phyloP scores from a whole-genome alignment of 257 asterid genomes.

The Lycium ferocissimum region DNA sequence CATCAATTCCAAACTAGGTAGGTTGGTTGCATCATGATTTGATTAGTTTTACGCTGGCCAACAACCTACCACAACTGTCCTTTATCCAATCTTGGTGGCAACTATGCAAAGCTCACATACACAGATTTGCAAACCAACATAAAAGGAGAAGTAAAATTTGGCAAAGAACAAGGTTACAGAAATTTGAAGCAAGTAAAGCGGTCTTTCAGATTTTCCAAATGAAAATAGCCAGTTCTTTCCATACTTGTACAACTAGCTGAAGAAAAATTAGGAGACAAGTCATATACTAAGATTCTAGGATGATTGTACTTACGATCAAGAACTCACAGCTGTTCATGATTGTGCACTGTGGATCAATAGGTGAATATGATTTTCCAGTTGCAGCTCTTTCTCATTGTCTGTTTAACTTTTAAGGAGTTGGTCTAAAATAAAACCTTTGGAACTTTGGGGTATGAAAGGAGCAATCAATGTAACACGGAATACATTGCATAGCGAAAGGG shows the following conservation, averaged over 20 bases:
- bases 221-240: constrained; percentile 12
- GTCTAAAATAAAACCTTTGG: constrained; percentile 9
- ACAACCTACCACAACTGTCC: constrained; percentile 2
- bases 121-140: neutral
- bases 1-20: neutral
- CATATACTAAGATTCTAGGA: neutral
- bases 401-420: constrained; percentile 10
- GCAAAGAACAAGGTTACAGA: neutral
- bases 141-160: neutral
- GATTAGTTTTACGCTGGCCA: neutral
- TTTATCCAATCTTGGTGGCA: neutral
- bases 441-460: neutral
- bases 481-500: neutral
- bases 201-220: constrained; percentile 24
- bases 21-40: neutral
- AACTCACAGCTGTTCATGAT: neutral
- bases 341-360: neutral
- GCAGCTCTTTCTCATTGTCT: neutral
- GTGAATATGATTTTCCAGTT: neutral
- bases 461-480: neutral
- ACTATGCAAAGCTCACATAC: neutral
- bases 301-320: constrained; percentile 6
- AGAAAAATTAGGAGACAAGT: neutral
- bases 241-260: neutral
- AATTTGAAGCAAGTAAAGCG: constrained; percentile 3